These are phyloP conservation scores for Triticum dicoccoides DNA, from an alignment of 176 grass and related monocot genomes.

Conservation along the genomic window DNA sequence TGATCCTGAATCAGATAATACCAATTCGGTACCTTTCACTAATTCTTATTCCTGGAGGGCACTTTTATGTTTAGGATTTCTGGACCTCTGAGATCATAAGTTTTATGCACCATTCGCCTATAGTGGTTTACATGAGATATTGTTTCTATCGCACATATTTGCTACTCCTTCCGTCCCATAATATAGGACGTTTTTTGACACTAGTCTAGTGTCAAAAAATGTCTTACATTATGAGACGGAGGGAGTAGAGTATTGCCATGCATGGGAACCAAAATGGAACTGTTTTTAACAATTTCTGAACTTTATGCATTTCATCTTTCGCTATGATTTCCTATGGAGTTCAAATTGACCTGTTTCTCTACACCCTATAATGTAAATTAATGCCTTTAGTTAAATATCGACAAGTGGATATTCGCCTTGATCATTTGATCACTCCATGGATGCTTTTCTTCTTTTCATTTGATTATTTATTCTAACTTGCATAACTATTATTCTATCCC, in stretches of 20 bases:
- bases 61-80: conserved; percentile 1
- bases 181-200: too few relatives aligned
- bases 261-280: not conserved
- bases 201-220: too few relatives aligned
- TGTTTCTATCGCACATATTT: not conserved
- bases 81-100: not conserved
- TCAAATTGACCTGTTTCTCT: not conserved
- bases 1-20: not conserved
- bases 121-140: not conserved
- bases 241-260: not conserved
- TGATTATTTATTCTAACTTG: not conserved
- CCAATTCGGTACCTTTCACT: not conserved
- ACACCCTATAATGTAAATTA: not conserved
- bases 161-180: not conserved
- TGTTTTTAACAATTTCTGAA: not conserved
- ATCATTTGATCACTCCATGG: not conserved
- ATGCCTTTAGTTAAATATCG: not conserved
- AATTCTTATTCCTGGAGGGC: not conserved
- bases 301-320: not conserved
- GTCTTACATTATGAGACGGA: too few relatives aligned
- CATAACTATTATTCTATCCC: not conserved
- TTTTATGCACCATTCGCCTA: not conserved
- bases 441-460: too few relatives aligned
- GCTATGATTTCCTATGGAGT: not conserved
- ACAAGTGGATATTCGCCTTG: not conserved